These are phyloP conservation scores for Euphorbia celastroides DNA, from an alignment of 441 rosid genomes.

Conservation along the genomic window DNA sequence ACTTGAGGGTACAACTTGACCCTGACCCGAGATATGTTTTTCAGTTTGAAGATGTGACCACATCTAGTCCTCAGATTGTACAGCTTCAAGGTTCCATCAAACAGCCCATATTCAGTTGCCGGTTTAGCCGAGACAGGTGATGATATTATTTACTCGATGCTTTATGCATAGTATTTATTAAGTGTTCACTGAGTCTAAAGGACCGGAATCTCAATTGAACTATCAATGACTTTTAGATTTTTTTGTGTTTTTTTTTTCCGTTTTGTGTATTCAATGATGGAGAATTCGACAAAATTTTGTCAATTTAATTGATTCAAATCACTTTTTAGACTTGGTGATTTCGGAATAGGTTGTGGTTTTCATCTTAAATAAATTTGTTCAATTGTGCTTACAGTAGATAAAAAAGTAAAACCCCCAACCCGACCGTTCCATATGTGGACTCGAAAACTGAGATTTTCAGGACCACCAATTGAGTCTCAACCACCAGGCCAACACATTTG, in stretches of 20 bases:
- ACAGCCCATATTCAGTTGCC: constrained; percentile 93
- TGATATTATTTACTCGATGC: constrained; percentile 14
- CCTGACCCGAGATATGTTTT: constrained; percentile 94
- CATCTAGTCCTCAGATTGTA: constrained; percentile 83
- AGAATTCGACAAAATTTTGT: background rate
- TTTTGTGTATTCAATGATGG: background rate
- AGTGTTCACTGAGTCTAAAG: no score
- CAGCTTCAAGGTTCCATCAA: constrained; percentile 86
- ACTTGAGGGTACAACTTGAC: constrained; percentile 76
- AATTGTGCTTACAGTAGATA: no score
- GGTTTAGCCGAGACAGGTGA: constrained; percentile 89
- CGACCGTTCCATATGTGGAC: no score
- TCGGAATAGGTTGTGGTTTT: background rate
- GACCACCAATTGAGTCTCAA: no score
- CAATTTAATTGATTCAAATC: background rate
- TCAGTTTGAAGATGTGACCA: constrained; percentile 85
- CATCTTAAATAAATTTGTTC: no score
- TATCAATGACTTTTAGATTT: background rate
- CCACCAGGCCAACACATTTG: no score
- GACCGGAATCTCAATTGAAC: constrained; percentile 1
- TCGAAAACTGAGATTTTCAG: no score
- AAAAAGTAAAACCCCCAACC: no score
- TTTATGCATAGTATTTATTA: background rate
- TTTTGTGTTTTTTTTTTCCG: background rate
- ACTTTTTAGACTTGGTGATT: background rate